Conservation (phyloP, 441 rosid genomes). For the Croton setiger region DNA sequence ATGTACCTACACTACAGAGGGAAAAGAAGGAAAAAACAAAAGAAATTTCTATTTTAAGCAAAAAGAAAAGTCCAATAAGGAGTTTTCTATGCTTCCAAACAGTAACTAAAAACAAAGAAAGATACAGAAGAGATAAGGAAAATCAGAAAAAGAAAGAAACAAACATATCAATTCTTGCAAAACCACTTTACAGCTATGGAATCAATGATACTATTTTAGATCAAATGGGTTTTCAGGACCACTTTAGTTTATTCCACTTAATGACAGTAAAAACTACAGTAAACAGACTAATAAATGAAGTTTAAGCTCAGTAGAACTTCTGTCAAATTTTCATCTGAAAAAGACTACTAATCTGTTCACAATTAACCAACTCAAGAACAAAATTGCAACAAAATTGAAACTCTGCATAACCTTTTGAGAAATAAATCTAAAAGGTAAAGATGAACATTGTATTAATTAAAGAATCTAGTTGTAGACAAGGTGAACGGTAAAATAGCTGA, state of each 20-base stretch:
- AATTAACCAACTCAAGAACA: neutral
- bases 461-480: neutral
- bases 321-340: neutral
- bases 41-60: neutral
- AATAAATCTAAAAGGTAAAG: neutral
- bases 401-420: neutral
- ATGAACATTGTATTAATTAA: neutral
- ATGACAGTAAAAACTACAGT: slow-evolving; percentile 1
- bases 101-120: neutral
- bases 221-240: slow-evolving; percentile 3
- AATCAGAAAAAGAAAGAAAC: neutral
- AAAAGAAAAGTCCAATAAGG: neutral
- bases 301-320: neutral
- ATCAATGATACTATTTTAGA: neutral
- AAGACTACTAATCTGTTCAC: neutral
- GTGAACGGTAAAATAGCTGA: too few relatives aligned
- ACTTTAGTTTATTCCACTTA: neutral
- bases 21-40: neutral
- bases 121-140: neutral
- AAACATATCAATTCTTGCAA: neutral
- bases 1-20: neutral
- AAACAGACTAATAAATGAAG: slow-evolving; percentile 15
- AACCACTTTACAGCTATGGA: slow-evolving; percentile 9
- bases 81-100: neutral
- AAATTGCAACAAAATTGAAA: slow-evolving; percentile 3